Evolutionary conservation across 2,329 filamentous ascomycete species (phyloP), one percentile per base, ranked within the genome.

Genomic region (Monilinia vaccinii-corymbosi): DNA sequence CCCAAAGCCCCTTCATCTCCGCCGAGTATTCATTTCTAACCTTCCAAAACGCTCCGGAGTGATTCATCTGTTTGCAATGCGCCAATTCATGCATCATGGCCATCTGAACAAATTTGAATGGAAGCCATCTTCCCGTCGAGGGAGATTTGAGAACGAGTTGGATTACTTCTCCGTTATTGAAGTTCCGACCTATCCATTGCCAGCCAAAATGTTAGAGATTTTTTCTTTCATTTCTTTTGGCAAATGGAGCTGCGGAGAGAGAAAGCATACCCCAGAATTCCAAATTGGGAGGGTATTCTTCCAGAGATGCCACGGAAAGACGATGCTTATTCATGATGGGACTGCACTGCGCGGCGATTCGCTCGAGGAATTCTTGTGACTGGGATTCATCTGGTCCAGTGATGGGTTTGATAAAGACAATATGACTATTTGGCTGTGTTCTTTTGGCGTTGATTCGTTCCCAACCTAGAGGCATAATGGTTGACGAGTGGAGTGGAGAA

Each of bases 11-110:
- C 63, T 84, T 82, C 81, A 96, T 84, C 59, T 90, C 81, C 10
- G 78, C 79, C 1, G 88, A 86, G 69, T 88, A 94, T 46, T 77
- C 75, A 72, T 94, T 88, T 50, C 90, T 78, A 21, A 92, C 86
- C 11, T 81, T 81, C 90, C 91, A 96, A 69, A 96, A 96, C 2
- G 82, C 84, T 59, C 82, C 80, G 1, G 85, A 87, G 71, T 96
- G 91, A 72, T 96, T 95, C 91, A 96, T 96, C 71, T 96, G 87
- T 72, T 89, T 88, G 78, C 88, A 92, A 72, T 95, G 90, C 3
- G 90, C 90, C 34, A 95, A 77, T 69, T 78, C 79, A 71, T 96
- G 91, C 83, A 95, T 92, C 91, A 96, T 95, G 65, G 95, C 89
- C 88, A 94, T 93, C 73, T 94, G 89, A 18, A 96, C 88, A 69